These are phyloP conservation scores for Craspedostauros australis DNA, from an alignment of 108 stramenopile genomes.

Conservation along the genomic window DNA sequence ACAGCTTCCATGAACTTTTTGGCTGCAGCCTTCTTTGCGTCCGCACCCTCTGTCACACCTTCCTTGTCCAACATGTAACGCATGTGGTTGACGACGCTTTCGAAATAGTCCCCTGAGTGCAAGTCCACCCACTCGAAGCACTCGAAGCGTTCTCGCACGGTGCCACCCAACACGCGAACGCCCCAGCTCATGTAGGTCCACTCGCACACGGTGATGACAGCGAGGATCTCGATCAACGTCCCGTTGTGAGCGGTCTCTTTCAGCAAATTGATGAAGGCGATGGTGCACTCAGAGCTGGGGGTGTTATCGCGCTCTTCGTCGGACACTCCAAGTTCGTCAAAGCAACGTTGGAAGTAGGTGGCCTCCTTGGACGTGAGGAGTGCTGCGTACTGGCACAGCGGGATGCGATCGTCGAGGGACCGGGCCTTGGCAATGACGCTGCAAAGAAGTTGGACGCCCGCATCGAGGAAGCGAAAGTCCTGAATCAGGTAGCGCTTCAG, in stretches of 20 bases:
- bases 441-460: slow-evolving; percentile 47
- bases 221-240: slow-evolving; percentile 53
- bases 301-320: slow-evolving; percentile 28
- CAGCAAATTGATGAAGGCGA: slow-evolving; percentile 40
- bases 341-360: slow-evolving; percentile 57
- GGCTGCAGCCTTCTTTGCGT: slow-evolving; percentile 23
- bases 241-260: slow-evolving; percentile 31
- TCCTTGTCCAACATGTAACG: slow-evolving; percentile 52
- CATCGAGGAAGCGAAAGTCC: slow-evolving; percentile 65
- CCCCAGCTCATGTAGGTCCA: slow-evolving; percentile 69
- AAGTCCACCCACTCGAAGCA: slow-evolving; percentile 66
- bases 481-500: slow-evolving; percentile 54
- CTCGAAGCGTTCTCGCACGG: slow-evolving; percentile 34
- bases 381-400: slow-evolving; percentile 55
- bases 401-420: slow-evolving; percentile 51
- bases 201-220: slow-evolving; percentile 63
- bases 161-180: slow-evolving; percentile 22
- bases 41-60: too few species aligned
- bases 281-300: slow-evolving; percentile 37
- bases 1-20: slow-evolving; percentile 45
- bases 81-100: slow-evolving; percentile 46
- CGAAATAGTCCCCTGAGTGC: slow-evolving; percentile 52
- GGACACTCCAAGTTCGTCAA: slow-evolving; percentile 32
- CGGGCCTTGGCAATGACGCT: slow-evolving; percentile 40
- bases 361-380: slow-evolving; percentile 62